Conservation (phyloP, 1,139 yeast species). For the Geotrichum aggregatum region DNA sequence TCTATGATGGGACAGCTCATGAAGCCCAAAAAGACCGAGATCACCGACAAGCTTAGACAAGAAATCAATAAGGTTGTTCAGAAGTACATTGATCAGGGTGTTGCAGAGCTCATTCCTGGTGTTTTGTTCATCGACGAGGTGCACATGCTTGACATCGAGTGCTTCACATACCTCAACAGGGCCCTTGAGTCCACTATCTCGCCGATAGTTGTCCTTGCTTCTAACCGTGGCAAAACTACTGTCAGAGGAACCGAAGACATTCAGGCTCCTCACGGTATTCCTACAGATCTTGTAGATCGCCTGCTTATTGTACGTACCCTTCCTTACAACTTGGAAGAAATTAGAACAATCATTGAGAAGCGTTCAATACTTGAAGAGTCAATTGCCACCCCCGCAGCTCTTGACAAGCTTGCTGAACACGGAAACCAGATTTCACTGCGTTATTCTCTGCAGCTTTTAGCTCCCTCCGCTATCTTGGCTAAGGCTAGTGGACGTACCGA, state of each 20-base stretch:
- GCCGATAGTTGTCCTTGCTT: constrained; percentile 90
- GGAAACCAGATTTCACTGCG: constrained; percentile 79
- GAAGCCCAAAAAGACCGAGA: constrained; percentile 97
- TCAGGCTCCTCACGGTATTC: constrained; percentile 92
- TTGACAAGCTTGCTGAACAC: constrained; percentile 64
- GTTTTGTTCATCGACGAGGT: constrained; percentile 96
- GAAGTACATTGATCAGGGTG: constrained; percentile 94
- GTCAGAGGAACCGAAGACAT: constrained; percentile 89
- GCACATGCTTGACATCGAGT: constrained; percentile 94
- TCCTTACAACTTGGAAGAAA: constrained; percentile 80
- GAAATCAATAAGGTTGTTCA: constrained; percentile 96
- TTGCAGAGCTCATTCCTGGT: constrained; percentile 97
- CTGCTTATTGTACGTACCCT: constrained; percentile 85
- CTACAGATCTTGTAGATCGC: constrained; percentile 90
- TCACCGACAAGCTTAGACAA: constrained; percentile 86
- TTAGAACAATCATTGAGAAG: constrained; percentile 72
- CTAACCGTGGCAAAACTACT: constrained; percentile 89
- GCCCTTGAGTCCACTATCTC: constrained; percentile 91
- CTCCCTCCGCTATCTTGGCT: constrained; percentile 86
- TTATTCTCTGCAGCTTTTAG: constrained; percentile 82
- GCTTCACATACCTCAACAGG: constrained; percentile 87
- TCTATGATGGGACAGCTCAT: constrained; percentile 98
- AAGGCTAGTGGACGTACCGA: constrained; percentile 68
- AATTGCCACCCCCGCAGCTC: constrained; percentile 59
- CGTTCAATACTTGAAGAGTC: constrained; percentile 74